Conservation (phyloP, 1,284 basidiomycete genomes). For the Vanrija sp. region DNA sequence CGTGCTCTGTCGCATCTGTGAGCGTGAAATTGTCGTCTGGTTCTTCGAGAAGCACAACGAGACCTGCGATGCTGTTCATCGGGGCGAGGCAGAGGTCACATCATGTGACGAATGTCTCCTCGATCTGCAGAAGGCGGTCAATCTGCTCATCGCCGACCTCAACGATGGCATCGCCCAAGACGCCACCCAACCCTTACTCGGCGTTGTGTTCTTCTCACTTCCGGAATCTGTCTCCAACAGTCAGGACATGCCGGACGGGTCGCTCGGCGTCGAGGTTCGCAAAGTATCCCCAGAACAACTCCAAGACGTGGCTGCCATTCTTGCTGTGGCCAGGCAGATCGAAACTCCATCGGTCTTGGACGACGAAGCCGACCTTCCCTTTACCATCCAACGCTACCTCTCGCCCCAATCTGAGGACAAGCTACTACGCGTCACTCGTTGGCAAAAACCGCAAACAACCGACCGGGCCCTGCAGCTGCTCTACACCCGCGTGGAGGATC, state of each 20-base stretch:
- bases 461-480: constrained; percentile 79
- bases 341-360: constrained; percentile 86
- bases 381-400: constrained; percentile 85
- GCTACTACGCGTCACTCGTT: constrained; percentile 71
- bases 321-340: constrained; percentile 74
- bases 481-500: constrained; percentile 76
- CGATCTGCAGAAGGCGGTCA: constrained; percentile 78
- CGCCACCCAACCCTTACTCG: constrained; percentile 36
- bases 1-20: constrained; percentile 98
- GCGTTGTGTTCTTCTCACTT: constrained; percentile 66
- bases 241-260: constrained; percentile 15
- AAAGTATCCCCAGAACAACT: constrained; percentile 72
- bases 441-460: constrained; percentile 77
- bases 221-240: constrained; percentile 28
- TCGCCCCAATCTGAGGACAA: constrained; percentile 80
- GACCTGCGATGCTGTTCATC: constrained; percentile 94
- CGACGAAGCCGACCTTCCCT: constrained; percentile 81
- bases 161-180: constrained; percentile 18
- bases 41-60: constrained; percentile 99
- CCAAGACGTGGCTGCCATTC: constrained; percentile 77
- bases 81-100: constrained; percentile 89
- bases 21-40: constrained; percentile 94
- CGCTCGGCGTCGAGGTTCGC: constrained; percentile 69
- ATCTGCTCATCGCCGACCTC: constrained; percentile 64
- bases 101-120: constrained; percentile 89